Conservation (phyloP, 1,284 basidiomycete genomes). For the Tilletiaria anomala region DNA sequence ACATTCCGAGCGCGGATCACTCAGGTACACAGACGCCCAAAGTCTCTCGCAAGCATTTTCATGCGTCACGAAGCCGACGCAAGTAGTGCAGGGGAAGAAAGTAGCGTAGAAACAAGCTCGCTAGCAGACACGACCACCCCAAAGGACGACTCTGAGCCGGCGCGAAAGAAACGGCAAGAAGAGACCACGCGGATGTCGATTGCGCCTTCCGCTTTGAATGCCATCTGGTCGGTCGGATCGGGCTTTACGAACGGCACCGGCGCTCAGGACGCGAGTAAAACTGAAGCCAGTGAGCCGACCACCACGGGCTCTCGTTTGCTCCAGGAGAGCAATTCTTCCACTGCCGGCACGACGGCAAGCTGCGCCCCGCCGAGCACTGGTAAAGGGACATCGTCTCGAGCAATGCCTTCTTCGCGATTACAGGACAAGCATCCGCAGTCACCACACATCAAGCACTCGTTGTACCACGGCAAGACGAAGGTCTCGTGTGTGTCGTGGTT, state of each 20-base stretch:
- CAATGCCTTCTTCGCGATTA: no score
- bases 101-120: no score
- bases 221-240: slow-evolving; percentile 3
- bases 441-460: slow-evolving; percentile 29
- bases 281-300: neutral
- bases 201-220: neutral
- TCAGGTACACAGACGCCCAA: slow-evolving; percentile 13
- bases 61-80: no score
- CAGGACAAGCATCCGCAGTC: no score
- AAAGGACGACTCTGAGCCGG: no score
- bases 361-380: no score
- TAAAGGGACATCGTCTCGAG: no score
- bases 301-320: neutral
- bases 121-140: no score
- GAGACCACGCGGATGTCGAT: neutral
- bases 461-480: slow-evolving; percentile 21
- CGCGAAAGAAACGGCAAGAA: no score
- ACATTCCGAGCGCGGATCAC: slow-evolving; percentile 19
- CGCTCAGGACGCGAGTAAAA: neutral
- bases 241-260: neutral
- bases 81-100: no score
- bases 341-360: no score
- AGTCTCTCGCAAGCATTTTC: slow-evolving; percentile 23
- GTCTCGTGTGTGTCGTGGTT: slow-evolving; percentile 33
- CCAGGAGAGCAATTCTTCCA: no score